These are phyloP conservation scores for Penicillium hordei DNA, from an alignment of 2,329 filamentous ascomycete species.

Conservation along the genomic window DNA sequence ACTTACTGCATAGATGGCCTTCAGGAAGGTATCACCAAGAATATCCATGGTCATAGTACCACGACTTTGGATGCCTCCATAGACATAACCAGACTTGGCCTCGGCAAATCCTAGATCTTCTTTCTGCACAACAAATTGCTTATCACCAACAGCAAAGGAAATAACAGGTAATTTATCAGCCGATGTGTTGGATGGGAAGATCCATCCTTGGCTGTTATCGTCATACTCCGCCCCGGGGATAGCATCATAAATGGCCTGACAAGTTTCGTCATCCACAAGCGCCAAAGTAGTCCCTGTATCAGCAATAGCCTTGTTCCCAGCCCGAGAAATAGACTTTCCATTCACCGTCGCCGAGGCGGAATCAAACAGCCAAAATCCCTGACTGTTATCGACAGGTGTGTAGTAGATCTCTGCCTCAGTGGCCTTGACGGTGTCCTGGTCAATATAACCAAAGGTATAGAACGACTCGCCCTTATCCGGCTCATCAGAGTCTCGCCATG, in stretches of 20 bases:
- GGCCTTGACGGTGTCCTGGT: conserved; percentile 58
- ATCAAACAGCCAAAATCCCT: conserved; percentile 68
- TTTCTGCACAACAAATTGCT: conserved; percentile 61
- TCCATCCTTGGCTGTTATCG: conserved; percentile 59
- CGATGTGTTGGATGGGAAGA: conserved; percentile 58
- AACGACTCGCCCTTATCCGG: conserved; percentile 54
- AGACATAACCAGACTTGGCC: conserved; percentile 56
- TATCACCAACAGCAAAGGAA: conserved; percentile 63
- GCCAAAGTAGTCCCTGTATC: conserved; percentile 71
- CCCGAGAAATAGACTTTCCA: conserved; percentile 52
- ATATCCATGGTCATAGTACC: conserved; percentile 62
- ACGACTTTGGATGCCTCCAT: conserved; percentile 65
- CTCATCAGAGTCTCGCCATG: conserved; percentile 51
- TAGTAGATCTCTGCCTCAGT: conserved; percentile 59
- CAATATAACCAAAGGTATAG: conserved; percentile 73
- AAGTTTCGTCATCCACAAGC: conserved; percentile 62
- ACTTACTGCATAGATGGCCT: conserved; percentile 63
- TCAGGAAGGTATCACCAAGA: conserved; percentile 63
- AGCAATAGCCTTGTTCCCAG: conserved; percentile 65
- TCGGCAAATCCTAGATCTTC: conserved; percentile 62
- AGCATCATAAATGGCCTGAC: conserved; percentile 61
- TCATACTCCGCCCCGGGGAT: conserved; percentile 64
- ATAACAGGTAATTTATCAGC: conserved; percentile 59
- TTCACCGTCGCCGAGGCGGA: conserved; percentile 60
- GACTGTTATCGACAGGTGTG: conserved; percentile 60